phyloP scores from a whole-genome alignment of 768 basidiomycete genomes.

The Lactarius trivialis region DNA sequence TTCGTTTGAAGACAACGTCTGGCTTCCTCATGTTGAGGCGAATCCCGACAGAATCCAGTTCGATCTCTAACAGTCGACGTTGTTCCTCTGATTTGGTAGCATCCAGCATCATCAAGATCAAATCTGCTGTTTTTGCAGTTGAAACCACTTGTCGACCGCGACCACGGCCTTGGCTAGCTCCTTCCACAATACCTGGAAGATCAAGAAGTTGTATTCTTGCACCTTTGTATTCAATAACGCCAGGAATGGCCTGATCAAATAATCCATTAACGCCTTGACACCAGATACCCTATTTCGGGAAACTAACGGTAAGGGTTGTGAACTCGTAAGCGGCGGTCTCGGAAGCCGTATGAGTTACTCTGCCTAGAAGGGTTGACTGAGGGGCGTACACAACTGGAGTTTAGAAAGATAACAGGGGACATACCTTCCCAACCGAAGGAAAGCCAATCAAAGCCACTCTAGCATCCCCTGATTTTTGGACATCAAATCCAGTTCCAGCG shows the following conservation, averaged over 20 bases:
- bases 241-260: slow-evolving; percentile 75
- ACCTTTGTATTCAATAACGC: slow-evolving; percentile 94
- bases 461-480: slow-evolving; percentile 83
- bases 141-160: slow-evolving; percentile 95
- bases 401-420: slow-evolving; percentile 5
- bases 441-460: slow-evolving; percentile 91
- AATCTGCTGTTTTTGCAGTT: slow-evolving; percentile 51
- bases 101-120: slow-evolving; percentile 90
- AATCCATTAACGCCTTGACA: background rate
- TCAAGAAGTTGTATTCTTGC: slow-evolving; percentile 90
- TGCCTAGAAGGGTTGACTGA: slow-evolving; percentile 86
- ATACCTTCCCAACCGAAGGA: slow-evolving; percentile 87
- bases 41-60: slow-evolving; percentile 95
- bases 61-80: slow-evolving; percentile 77
- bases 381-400: slow-evolving; percentile 7
- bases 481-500: slow-evolving; percentile 81
- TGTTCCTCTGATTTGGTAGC: slow-evolving; percentile 94
- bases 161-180: slow-evolving; percentile 85
- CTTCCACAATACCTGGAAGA: slow-evolving; percentile 93
- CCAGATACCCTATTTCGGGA: background rate
- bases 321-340: slow-evolving; percentile 93
- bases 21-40: slow-evolving; percentile 85
- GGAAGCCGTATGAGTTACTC: slow-evolving; percentile 86
- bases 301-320: slow-evolving; percentile 75
- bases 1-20: slow-evolving; percentile 92